Evolutionary conservation across 306 rosid species (phyloP).

Genomic region (Rubus idaeus): DNA sequence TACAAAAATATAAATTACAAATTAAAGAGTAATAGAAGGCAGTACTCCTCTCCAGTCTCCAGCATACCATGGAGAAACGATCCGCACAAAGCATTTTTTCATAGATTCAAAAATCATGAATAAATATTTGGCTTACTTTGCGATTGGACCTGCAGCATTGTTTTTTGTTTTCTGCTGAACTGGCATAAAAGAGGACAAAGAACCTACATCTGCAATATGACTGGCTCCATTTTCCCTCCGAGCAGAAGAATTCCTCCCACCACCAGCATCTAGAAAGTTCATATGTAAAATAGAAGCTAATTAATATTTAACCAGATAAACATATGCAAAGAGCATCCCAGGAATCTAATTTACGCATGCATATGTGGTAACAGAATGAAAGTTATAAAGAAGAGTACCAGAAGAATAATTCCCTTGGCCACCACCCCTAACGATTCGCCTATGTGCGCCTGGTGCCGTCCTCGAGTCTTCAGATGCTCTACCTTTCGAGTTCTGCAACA

Average conservation of each 20-base stretch:
- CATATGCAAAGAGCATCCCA: background rate
- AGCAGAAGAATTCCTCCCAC: slow-evolving; percentile 47
- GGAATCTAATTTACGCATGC: background rate
- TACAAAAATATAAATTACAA: background rate
- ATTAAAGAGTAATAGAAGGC: background rate
- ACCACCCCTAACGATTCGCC: slow-evolving; percentile 61
- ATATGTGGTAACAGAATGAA: background rate
- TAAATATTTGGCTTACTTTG: slow-evolving; percentile 39
- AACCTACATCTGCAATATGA: slow-evolving; percentile 44
- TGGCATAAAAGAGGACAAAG: slow-evolving; percentile 35
- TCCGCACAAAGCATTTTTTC: background rate
- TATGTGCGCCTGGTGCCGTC: slow-evolving; percentile 40
- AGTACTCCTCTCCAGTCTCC: background rate
- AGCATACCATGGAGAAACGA: background rate
- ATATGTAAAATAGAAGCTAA: slow-evolving; percentile 22
- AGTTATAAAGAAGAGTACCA: slow-evolving; percentile 36
- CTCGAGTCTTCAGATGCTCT: slow-evolving; percentile 49
- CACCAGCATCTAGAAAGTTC: slow-evolving; percentile 49
- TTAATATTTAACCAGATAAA: background rate
- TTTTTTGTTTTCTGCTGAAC: slow-evolving; percentile 41
- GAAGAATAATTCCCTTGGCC: slow-evolving; percentile 54
- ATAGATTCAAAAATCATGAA: slow-evolving; percentile 14
- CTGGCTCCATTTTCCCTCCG: slow-evolving; percentile 61
- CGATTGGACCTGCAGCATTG: slow-evolving; percentile 33
- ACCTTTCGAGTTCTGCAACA: slow-evolving; percentile 47